These are phyloP conservation scores for Ramalina intermedia DNA, from an alignment of 495 filamentous ascomycete genomes.

Conservation along the genomic window DNA sequence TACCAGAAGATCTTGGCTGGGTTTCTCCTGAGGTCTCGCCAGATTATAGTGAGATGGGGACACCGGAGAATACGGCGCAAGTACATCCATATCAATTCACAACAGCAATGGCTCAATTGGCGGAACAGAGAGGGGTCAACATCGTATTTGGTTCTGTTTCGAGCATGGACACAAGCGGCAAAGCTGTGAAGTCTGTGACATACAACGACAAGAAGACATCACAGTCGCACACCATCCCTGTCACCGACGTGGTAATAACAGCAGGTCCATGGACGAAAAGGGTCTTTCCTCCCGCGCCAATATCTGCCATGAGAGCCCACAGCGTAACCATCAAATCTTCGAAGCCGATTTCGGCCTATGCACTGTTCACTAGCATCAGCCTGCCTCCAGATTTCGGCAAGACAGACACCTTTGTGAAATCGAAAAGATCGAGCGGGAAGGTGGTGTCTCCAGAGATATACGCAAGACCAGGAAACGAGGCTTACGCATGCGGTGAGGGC, in stretches of 20 bases:
- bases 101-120: slow-evolving; percentile 68
- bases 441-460: slow-evolving; percentile 85
- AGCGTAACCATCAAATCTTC: slow-evolving; percentile 69
- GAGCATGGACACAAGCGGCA: slow-evolving; percentile 39
- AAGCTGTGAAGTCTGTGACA: slow-evolving; percentile 50
- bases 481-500: slow-evolving; percentile 89
- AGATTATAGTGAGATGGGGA: slow-evolving; percentile 73
- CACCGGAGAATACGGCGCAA: slow-evolving; percentile 68
- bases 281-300: slow-evolving; percentile 60
- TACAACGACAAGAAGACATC: slow-evolving; percentile 55
- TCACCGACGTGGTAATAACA: slow-evolving; percentile 69
- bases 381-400: slow-evolving; percentile 42
- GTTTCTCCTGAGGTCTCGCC: slow-evolving; percentile 49
- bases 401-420: slow-evolving; percentile 30
- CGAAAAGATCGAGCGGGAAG: slow-evolving; percentile 37
- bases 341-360: slow-evolving; percentile 68
- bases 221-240: slow-evolving; percentile 43
- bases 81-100: slow-evolving; percentile 93
- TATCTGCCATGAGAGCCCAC: slow-evolving; percentile 73
- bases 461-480: slow-evolving; percentile 71
- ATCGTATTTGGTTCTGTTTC: slow-evolving; percentile 55
- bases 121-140: slow-evolving; percentile 57
- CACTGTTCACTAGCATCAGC: slow-evolving; percentile 79
- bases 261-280: slow-evolving; percentile 82
- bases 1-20: slow-evolving; percentile 83